Base-by-base conservation (phyloP, 805 yeast species). In the Ogataea ramenticola region DNA sequence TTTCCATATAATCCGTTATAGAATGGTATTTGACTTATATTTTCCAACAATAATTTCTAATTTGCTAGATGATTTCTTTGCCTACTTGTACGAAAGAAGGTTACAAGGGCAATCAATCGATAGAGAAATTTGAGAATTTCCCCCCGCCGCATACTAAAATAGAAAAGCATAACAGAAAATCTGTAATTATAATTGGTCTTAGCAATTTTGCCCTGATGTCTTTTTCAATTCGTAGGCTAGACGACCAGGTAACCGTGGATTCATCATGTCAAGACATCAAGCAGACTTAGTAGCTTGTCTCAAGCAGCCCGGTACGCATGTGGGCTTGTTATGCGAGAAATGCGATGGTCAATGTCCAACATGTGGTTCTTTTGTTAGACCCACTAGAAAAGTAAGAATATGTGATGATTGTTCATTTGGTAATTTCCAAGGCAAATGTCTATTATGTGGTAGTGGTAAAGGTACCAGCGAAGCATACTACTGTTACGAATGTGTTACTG, bases 311-410 rank as follows among this genome's bases (percentile, higher is more conserved):
- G 97, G 97, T 0, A 74, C 79, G 0, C 64, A 67, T 16, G 60
- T 76, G 4, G 98, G 96, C 1, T 66, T 71, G 41, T 68, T 90
- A 3, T 90, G 98, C 55, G 80, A 77, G 29, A 85, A 75, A 59
- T 90, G 98, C 60, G 96, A 90, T 58, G 97, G 96, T 1, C 74
- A 80, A 51, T 90, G 98, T 56, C 96, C 96, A 3, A 70, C 80
- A 3, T 90, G 98, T 61, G 97, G 89, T 57, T 84, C 96, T 1
- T 76, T 73, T 51, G 96, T 87, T 7, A 77, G 81, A 48, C 88
- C 93, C 0, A 73, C 76, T 8, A 70, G 75, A 16, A 62, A 69
- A 45, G 96, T 79, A 1, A 70, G 84, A 46, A 73, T 88, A 19
- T 90, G 98, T 61, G 90, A 84, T 46, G 91, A 82, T 49, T 90